phyloP scores from a whole-genome alignment of 2,329 filamentous ascomycete genomes.

The Spiromastix sp. region DNA sequence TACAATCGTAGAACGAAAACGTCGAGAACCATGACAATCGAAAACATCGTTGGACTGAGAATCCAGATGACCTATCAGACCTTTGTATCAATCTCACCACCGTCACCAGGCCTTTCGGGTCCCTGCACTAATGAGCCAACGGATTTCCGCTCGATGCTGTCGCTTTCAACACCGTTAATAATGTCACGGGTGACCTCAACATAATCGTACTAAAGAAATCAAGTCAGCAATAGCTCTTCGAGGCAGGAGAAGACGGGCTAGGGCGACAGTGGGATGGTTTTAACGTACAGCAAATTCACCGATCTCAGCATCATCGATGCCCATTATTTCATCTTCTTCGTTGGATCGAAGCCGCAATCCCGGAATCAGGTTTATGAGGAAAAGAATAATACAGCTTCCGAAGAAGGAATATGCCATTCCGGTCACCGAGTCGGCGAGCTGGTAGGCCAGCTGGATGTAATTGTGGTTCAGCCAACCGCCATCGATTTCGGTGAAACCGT shows the following conservation, averaged over 20 bases:
- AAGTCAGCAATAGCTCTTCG: slow-evolving; percentile 6
- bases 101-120: too few species aligned
- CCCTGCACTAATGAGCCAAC: too few species aligned
- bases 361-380: slow-evolving; percentile 68
- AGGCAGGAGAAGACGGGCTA: neutral
- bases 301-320: slow-evolving; percentile 82
- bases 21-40: too few species aligned
- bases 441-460: slow-evolving; percentile 75
- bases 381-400: slow-evolving; percentile 67
- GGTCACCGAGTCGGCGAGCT: slow-evolving; percentile 68
- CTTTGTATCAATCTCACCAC: too few species aligned
- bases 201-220: slow-evolving; percentile 59
- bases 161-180: slow-evolving; percentile 30
- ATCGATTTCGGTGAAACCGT: slow-evolving; percentile 54
- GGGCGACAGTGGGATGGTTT: neutral
- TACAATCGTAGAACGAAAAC: too few species aligned
- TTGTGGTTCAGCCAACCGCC: slow-evolving; percentile 78
- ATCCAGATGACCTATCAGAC: too few species aligned
- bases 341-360: slow-evolving; percentile 62
- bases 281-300: slow-evolving; percentile 71
- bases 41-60: too few species aligned
- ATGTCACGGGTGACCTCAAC: slow-evolving; percentile 72
- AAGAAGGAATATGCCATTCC: slow-evolving; percentile 70
- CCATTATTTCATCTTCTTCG: slow-evolving; percentile 70
- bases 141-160: slow-evolving; percentile 2